phyloP scores from a whole-genome alignment of 176 grass and related monocot species.

The Zoysia pacifica region DNA sequence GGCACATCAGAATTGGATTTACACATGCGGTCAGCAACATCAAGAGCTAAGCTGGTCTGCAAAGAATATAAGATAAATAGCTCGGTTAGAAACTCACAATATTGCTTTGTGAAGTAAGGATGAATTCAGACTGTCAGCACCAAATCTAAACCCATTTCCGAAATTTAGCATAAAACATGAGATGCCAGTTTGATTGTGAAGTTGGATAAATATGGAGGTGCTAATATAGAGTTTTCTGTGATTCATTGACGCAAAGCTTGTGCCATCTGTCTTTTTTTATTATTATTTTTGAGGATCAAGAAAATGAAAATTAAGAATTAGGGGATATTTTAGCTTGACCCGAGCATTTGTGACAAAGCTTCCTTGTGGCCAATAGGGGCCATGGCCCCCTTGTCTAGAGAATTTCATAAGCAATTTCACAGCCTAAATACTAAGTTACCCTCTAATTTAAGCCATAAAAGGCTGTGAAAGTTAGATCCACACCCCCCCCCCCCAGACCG shows the following conservation, averaged over 20 bases:
- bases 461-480: no score
- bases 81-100: conserved; percentile 25
- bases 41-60: conserved; percentile 81
- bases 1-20: conserved; percentile 59
- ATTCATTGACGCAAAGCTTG: conserved; percentile 12
- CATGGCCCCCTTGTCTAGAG: no score
- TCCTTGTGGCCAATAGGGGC: no score
- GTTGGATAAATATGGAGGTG: conserved; percentile 6
- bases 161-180: conserved; percentile 19
- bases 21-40: conserved; percentile 65
- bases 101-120: conserved; percentile 16
- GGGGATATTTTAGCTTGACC: not conserved
- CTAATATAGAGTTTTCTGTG: not conserved
- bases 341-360: no score
- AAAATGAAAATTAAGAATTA: not conserved
- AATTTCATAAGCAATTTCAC: no score
- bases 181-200: conserved; percentile 2
- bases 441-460: no score
- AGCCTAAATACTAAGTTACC: no score
- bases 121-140: conserved; percentile 3
- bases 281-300: not conserved
- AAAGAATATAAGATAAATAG: conserved; percentile 34
- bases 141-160: not conserved
- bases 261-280: conserved; percentile 1
- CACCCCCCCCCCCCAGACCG: no score